These are phyloP conservation scores for Asterochloris sp. DNA, from an alignment of 139 green algal species.

Conservation along the genomic window DNA sequence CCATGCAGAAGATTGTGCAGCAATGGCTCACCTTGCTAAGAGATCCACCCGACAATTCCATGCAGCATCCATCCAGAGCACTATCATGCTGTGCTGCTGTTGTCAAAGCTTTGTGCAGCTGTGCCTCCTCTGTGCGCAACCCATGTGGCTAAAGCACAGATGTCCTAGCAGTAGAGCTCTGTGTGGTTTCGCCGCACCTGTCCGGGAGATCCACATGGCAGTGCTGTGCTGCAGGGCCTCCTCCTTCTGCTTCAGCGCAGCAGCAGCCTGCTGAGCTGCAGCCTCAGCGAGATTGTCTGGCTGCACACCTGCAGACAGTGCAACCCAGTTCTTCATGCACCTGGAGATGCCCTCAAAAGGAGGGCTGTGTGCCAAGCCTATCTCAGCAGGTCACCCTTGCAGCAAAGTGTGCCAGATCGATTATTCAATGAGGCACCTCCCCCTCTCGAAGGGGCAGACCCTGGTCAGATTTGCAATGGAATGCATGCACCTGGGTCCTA, in stretches of 20 bases:
- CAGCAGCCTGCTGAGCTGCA: constrained; percentile 7
- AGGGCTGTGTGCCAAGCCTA: not conserved
- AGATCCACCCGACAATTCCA: not conserved
- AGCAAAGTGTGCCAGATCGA: not conserved
- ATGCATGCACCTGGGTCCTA: not conserved
- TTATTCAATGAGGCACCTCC: not conserved
- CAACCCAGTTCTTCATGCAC: not conserved
- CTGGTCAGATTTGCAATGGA: not conserved
- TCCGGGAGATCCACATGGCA: not conserved
- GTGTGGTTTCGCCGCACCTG: not conserved
- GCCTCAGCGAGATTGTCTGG: not conserved
- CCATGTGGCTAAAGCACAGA: not conserved
- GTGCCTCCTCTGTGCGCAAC: too few species aligned
- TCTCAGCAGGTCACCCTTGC: not conserved
- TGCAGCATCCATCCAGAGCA: not conserved
- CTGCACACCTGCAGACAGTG: not conserved
- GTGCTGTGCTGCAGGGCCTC: constrained; percentile 9
- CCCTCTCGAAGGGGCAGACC: not conserved
- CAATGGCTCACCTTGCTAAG: not conserved
- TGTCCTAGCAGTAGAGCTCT: not conserved
- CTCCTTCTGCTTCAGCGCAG: constrained; percentile 9
- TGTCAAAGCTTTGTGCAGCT: not conserved
- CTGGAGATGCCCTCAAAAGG: not conserved
- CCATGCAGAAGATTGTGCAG: too few species aligned
- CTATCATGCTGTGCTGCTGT: not conserved